A percentile compares a stretch with the other conserved stretches of the same genome.
phyloP scores from a whole-genome alignment of 2,329 filamentous ascomycete species.

The Fusarium duplospermum region DNA sequence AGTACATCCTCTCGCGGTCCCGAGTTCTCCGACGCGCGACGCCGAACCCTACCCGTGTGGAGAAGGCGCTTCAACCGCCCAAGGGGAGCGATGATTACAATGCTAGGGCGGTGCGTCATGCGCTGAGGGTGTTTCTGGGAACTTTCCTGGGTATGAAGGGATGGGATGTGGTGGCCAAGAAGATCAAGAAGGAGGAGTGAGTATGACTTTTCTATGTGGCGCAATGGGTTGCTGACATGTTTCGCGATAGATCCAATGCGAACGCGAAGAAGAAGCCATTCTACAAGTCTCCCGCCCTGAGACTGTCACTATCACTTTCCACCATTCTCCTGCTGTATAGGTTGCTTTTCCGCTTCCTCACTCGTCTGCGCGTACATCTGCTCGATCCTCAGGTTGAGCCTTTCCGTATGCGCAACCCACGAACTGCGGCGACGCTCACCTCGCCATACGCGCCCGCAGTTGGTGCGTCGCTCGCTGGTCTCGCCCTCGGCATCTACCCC shows the following conservation, averaged over 20 bases:
- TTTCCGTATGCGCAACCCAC: constrained; percentile 86
- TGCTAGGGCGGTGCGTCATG: constrained; percentile 75
- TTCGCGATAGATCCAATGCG: constrained; percentile 33
- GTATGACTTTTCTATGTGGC: constrained; percentile 34
- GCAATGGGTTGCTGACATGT: constrained; percentile 8
- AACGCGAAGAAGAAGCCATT: constrained; percentile 63
- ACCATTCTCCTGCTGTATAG: constrained; percentile 90
- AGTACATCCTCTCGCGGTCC: constrained; percentile 82
- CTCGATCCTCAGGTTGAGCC: constrained; percentile 82
- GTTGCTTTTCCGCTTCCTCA: constrained; percentile 89
- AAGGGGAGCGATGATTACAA: constrained; percentile 72
- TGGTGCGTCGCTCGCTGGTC: constrained; percentile 88
- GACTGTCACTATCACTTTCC: constrained; percentile 85
- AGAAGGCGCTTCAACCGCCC: constrained; percentile 50
- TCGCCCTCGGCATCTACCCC: constrained; percentile 82
- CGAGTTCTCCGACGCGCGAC: constrained; percentile 65
- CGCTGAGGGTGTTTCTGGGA: constrained; percentile 75
- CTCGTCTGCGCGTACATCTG: constrained; percentile 80
- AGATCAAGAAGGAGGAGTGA: constrained; percentile 61
- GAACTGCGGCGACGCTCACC: constrained; percentile 78
- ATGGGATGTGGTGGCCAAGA: constrained; percentile 64
- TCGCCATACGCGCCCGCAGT: constrained; percentile 87
- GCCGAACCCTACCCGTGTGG: constrained; percentile 67
- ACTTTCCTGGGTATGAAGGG: constrained; percentile 73
- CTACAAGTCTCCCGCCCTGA: constrained; percentile 75